Base-by-base conservation (phyloP, 192 early-diverging fungal species). In the Thamnidium elegans region DNA sequence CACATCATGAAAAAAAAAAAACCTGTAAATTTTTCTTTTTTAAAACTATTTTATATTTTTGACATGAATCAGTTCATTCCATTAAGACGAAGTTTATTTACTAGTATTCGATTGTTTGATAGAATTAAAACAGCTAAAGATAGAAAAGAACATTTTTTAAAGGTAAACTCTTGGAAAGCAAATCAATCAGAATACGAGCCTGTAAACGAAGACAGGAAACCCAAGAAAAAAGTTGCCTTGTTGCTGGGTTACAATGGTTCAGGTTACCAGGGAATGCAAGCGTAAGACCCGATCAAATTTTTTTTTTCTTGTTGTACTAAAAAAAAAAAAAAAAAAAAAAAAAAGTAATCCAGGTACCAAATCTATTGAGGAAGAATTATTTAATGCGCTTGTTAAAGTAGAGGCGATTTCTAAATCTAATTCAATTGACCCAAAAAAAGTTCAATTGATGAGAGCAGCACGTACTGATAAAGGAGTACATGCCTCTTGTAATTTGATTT, bases 401-500 rank as follows among this genome's bases (percentile, higher is more conserved):
- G 94, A 91, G 14, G 93, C 89, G 0, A 86, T 99, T 7, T 95
- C 94, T 0, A 82, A 80, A 23, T 91, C 91, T 19, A 99, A 99
- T 59, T 85, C 93, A 2, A 81, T 82, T 21, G 90, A 92, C 68
- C 89, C 85, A 52, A 82, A 81, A 56, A 92, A 92, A 69, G 78
- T 95, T 56, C 80, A 88, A 56, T 87, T 98, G 62, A 86, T 88
- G 80, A 81, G 97, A 55, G 92, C 94, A 11, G 97, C 97, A 7
- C 84, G 97, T 44, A 99, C 97, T 2, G 97, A 99, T 71, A 98
- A 98, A 75, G 97, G 97, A 34, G 97, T 99, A 3, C 97, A 99
- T 68, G 97, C 97, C 26, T 91, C 90, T 36, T 95, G 96, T 15
- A 95, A 99, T 60, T 90, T 99, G 3, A 87, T 94, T 15, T 94